Evolutionary conservation across 495 filamentous ascomycete genomes (phyloP).

Genomic region (Xylaria intraflava): DNA sequence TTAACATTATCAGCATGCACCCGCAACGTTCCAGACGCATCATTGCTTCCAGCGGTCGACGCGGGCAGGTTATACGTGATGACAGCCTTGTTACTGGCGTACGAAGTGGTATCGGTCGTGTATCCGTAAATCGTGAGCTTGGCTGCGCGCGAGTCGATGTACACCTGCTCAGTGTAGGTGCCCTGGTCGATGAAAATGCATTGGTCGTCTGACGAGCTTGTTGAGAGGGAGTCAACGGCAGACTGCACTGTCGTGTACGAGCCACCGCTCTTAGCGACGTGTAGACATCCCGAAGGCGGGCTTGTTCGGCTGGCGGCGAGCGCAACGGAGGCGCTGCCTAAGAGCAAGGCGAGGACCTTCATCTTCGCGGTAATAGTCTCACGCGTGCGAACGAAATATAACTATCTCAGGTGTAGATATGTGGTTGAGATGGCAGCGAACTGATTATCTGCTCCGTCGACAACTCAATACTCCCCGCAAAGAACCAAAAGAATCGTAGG

Average conservation of each 20-base stretch:
- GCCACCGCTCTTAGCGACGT: constrained; percentile 41
- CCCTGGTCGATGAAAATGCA: constrained; percentile 59
- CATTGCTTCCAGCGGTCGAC: constrained; percentile 35
- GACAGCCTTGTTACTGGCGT: constrained; percentile 52
- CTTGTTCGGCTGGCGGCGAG: constrained; percentile 39
- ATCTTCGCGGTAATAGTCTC: constrained; percentile 12
- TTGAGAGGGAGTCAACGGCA: constrained; percentile 50
- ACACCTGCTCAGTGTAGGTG: constrained; percentile 54
- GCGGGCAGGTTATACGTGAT: constrained; percentile 45
- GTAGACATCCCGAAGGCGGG: constrained; percentile 46
- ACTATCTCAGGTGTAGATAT: background rate
- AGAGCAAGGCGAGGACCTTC: constrained; percentile 13
- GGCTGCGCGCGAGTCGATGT: constrained; percentile 42
- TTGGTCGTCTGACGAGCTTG: constrained; percentile 35
- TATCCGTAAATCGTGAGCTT: constrained; percentile 54
- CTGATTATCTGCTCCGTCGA: background rate
- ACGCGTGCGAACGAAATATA: background rate
- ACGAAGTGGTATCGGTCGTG: constrained; percentile 50
- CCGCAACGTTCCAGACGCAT: constrained; percentile 49
- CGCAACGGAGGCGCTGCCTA: constrained; percentile 19
- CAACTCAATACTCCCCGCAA: background rate
- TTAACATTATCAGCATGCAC: constrained; percentile 45
- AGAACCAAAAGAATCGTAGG: background rate
- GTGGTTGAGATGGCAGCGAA: background rate
- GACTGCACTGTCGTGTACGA: constrained; percentile 47